Percentiles rank a stretch among this genome's conserved stretches.
These are phyloP conservation scores for Cynara cardunculus DNA, from an alignment of 129 eudicot genomes.

Conservation along the genomic window DNA sequence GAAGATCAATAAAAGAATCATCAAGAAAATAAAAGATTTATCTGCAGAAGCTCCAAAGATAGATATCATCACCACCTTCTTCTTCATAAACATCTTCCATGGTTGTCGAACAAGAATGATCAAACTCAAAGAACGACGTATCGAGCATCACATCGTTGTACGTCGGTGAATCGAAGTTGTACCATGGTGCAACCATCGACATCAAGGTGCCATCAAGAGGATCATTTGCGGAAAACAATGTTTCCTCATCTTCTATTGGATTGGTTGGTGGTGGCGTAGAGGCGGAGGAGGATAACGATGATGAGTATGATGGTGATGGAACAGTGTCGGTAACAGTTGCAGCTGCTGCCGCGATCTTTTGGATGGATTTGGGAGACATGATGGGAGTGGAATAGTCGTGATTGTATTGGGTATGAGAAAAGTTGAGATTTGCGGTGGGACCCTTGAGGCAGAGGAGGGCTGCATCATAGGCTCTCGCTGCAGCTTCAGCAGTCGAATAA, in stretches of 20 bases:
- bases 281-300: conserved; percentile 18
- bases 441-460: conserved; percentile 88
- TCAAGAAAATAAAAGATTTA: conserved; percentile 2
- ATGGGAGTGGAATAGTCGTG: conserved; percentile 20
- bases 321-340: conserved; percentile 29
- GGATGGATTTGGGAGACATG: conserved; percentile 81
- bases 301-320: conserved; percentile 29
- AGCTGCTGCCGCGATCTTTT: conserved; percentile 74
- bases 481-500: conserved; percentile 88
- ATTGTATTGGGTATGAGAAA: conserved; percentile 35
- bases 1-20: conserved; percentile 34
- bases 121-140: conserved; percentile 40
- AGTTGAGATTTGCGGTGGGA: conserved; percentile 75
- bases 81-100: conserved; percentile 38
- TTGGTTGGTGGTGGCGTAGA: conserved; percentile 11
- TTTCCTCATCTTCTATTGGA: conserved; percentile 25
- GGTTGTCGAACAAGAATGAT: conserved; percentile 26
- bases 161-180: conserved; percentile 54
- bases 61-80: conserved; percentile 53
- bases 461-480: conserved; percentile 95
- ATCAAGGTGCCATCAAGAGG: conserved; percentile 39
- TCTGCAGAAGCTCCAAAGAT: conserved; percentile 80
- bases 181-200: conserved; percentile 51
- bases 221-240: conserved; percentile 18
- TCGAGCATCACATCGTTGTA: conserved; percentile 57